Evolutionary conservation across 2,329 filamentous ascomycete species (phyloP), one percentile per base, ranked within the genome.

Genomic region (Dactylellina cionopaga): DNA sequence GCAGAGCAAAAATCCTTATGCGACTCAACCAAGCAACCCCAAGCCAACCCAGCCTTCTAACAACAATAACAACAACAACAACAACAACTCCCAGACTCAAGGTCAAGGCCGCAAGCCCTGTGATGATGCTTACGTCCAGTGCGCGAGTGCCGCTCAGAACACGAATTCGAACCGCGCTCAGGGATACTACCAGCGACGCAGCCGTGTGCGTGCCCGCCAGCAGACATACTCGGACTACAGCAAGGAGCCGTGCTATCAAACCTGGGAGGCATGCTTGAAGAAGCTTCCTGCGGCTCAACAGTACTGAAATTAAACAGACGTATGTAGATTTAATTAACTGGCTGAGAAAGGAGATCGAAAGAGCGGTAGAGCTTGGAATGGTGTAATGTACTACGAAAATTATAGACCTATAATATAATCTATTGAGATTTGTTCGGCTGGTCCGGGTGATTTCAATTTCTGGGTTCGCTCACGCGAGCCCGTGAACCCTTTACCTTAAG

Each of bases 161-260:
- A 7, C 10, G 5, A 41, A 55, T n/a, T n/a, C n/a, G 11, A 27
- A 6, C 10, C 1, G n/a, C 5, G n/a, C 24, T 19, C 47, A 37
- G 10, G 43, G 24, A 5, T 41, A 66, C 7, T 44, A 44, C 13
- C 44, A 33, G 31, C 33, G 54, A 17, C 62, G 62, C 5, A 55
- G 62, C 22, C 25, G 15, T 9, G 51, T 66, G n/a, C 22, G 35
- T 6, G 62, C 51, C n/a, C 51, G 62, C 22, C 41, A 29, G 2
- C 41, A 55, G 9, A 22, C 33, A 4, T 55, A 58, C n/a, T 22
- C 35, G 1, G 35, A 35, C 25, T 66, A 66, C 25, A 66, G 41
- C 24, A 15, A 47, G n/a, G 62, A 66, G 33, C 54, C 54, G 19
- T 66, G 62, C 17, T 66, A 58, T 22, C 41, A 66, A 15, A 31